phyloP scores from a whole-genome alignment of 768 basidiomycete genomes.

The Fistulinella prunicolor region DNA sequence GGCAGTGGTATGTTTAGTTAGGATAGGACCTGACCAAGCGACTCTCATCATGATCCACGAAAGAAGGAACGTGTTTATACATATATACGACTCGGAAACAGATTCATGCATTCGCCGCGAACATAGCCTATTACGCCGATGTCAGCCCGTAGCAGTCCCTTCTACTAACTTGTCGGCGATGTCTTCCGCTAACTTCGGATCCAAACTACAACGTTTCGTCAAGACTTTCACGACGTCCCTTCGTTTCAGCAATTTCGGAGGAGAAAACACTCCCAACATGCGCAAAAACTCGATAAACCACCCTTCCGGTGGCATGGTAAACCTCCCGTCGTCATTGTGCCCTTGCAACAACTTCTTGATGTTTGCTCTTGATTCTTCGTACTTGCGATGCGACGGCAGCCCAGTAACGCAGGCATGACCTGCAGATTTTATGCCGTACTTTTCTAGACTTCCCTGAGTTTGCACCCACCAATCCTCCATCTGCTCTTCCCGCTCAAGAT shows the following conservation, averaged over 20 bases:
- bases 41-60: no score
- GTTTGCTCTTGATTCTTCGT: conserved; percentile 19
- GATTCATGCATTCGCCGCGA: no score
- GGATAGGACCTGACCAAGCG: no score
- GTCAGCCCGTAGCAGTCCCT: no score
- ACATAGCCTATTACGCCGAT: no score
- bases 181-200: conserved; percentile 17
- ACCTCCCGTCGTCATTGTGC: conserved; percentile 16
- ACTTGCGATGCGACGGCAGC: conserved; percentile 28
- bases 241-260: conserved; percentile 21
- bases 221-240: conserved; percentile 25
- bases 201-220: conserved; percentile 29
- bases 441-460: conserved; percentile 23
- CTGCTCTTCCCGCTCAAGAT: conserved; percentile 35
- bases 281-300: conserved; percentile 29
- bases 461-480: conserved; percentile 38
- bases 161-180: conserved; percentile 22
- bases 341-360: conserved; percentile 15
- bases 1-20: no score
- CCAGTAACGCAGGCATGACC: conserved; percentile 38
- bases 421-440: conserved; percentile 25
- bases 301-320: conserved; percentile 25
- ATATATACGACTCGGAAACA: no score
- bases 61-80: no score
- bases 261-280: conserved; percentile 22